Base-by-base conservation (phyloP, 2,329 filamentous ascomycete genomes). In the Aspergillus versicolor region DNA sequence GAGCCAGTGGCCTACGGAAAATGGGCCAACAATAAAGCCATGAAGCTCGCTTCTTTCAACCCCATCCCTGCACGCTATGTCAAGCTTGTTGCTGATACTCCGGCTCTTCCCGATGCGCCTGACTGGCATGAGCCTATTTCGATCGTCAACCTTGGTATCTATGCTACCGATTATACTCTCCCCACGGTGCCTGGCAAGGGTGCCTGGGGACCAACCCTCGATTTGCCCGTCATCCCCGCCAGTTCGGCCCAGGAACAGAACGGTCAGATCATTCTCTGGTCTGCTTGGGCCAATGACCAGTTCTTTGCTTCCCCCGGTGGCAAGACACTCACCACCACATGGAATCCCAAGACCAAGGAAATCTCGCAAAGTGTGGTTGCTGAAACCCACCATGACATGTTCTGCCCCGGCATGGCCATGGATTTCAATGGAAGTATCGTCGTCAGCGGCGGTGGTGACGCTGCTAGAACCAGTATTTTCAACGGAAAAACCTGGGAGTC, bases 361-460 rank as follows among this genome's bases (percentile, higher is more conserved):
- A 17, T 60, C 12, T 37, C 57, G 42, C 37, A 65, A 58, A 19
- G 57, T 19, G 56, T 27, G 32, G 60, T 70, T 6, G 48, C 27
- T 41, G 54, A 70, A 19, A 70, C 63, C 7, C 37, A 65, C 5
- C 69, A 70, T 17, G 67, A 70, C 48, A 70, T 69, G 67, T 70
- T 65, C 50, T 63, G 61, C 21, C 82, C 60, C 1, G 60, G 60
- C 7, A 62, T 48, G 17, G 61, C 60, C 6, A 61, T 61, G 53
- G 60, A 60, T 34, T 13, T 54, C 2, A 49, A 60, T 11, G 60
- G 60, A 7, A 54, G 75, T 8, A 75, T 84, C 7, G 64, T 85
- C 2, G 77, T 87, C 6, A 81, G 79, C 0, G 84, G 84, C 5
- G 84, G 84, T 1, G 77, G 78, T 22, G 75, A 79, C 54, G 78